Base-by-base conservation (phyloP, 495 filamentous ascomycete species). In the Diplogelasinospora grovesii region DNA sequence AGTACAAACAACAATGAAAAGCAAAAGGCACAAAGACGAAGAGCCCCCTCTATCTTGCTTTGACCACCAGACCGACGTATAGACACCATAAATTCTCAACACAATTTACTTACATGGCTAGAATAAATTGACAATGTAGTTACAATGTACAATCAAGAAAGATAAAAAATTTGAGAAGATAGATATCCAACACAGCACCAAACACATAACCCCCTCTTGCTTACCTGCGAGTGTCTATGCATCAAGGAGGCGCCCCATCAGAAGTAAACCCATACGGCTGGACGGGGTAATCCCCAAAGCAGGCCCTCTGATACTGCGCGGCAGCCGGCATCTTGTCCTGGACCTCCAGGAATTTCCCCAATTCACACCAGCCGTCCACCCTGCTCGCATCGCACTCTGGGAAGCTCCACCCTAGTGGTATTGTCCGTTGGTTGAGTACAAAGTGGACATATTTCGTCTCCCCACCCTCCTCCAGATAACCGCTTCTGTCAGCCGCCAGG, bases 331-430 rank as follows among this genome's bases (percentile, higher is more conserved):
- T 68, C 28, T 54, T 47, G 48, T 69, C 57, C 53, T 73, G 68
- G 2, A 69, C 54, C 22, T 68, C 50, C 38, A 83, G 48, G 45
- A 82, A 82, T 0, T 70, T 73, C 8, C 58, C 50, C 13, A 82
- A 44, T 49, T 81, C 75, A 49, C 79, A 82, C 78, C 78, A 82
- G 6, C 79, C 79, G 54, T 83, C 79, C n/a, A 70, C 61, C 2
- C 78, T 59, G 1, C 63, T 42, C 8, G 36, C 53, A 11, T 69
- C 75, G 53, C 79, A 84, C n/a, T 66, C 69, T 8, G 69, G 48
- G 33, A 77, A 72, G 41, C 73, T 78, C 21, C 47, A 50, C 6
- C 77, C 75, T 0, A 82, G 58, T 2, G 79, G 79, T 0, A 84
- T 39, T 0, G 77, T 82, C 13, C 78, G 60, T 57, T 81, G 77